Base-by-base conservation (phyloP, 768 basidiomycete species). In the Mycena indigotica region DNA sequence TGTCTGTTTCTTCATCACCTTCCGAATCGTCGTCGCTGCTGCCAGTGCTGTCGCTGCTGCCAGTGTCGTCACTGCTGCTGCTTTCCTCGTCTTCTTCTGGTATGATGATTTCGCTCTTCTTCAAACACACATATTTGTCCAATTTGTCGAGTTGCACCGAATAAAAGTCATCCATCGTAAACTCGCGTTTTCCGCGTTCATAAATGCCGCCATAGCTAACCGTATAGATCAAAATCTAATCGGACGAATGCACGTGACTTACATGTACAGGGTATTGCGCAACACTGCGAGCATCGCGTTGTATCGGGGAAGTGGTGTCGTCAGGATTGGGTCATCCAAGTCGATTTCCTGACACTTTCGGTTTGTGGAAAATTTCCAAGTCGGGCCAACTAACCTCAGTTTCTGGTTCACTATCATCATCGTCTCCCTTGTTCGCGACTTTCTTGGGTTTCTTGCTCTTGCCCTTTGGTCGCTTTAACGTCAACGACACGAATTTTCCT, bases 81-180 rank as follows among this genome's bases (percentile, higher is more conserved):
- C 80, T 84, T 40, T 81, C 80, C 39, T 81, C 83, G 5, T 83
- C 87, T 23, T 85, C 85, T 0, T 80, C 82, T 8, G 82, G 80
- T 51, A 92, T 84, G 21, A 82, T 70, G 6, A 88, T 73, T 5
- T 76, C 84, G 52, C 84, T 87, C 46, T 81, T 75, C 70, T 88
- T 91, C 65, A 95, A 75, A 63, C 92, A 93, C 2, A 77, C 69
- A 66, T 83, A 95, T 10, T 80, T 73, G 38, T 95, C 94, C 72
- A 95, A 75, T 70, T 95, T 95, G 66, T 95, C 93, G 19, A 97
- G 77, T 56, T 86, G 82, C 12, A 97, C 72, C 2, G 83, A 77
- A 71, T 93, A 78, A 66, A 95, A 97, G 65, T 96, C 95, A 66
- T 95, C 93, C 5, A 97, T 76, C 0, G 93, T 95, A 63, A 90